These are phyloP conservation scores for Zancudomyces culisetae DNA, from an alignment of 371 early-diverging fungal species.

Conservation along the genomic window DNA sequence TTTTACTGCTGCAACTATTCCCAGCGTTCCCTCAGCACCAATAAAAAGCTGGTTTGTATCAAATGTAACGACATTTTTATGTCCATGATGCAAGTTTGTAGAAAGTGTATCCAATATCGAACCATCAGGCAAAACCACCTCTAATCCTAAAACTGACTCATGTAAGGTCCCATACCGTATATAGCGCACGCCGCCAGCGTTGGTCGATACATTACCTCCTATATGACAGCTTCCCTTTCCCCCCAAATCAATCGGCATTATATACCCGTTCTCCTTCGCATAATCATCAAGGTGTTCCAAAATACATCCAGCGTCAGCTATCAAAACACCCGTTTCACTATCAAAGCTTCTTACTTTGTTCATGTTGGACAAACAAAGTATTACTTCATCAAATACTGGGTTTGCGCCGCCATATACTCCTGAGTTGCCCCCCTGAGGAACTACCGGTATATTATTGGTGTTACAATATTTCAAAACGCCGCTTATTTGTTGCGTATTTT, in stretches of 20 bases:
- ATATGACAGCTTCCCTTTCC: conserved; percentile 69
- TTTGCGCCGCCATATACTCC: conserved; percentile 81
- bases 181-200: conserved; percentile 87
- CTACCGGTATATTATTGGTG: conserved; percentile 53
- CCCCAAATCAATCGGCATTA: conserved; percentile 85
- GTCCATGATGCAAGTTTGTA: conserved; percentile 44
- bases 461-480: conserved; percentile 74
- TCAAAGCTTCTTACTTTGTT: conserved; percentile 61
- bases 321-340: conserved; percentile 55
- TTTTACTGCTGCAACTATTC: conserved; percentile 73
- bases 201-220: conserved; percentile 90
- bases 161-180: conserved; percentile 82
- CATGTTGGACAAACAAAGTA: conserved; percentile 54
- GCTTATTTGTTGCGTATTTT: conserved; percentile 71
- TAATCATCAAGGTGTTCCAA: conserved; percentile 64
- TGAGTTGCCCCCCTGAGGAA: conserved; percentile 96
- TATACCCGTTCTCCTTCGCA: conserved; percentile 51
- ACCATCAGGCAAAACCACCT: conserved; percentile 78
- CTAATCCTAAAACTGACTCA: conserved; percentile 70
- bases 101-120: conserved; percentile 60
- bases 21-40: conserved; percentile 87
- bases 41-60: conserved; percentile 90
- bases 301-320: conserved; percentile 74
- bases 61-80: conserved; percentile 83
- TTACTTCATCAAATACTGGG: conserved; percentile 85